These are phyloP conservation scores for Stachybotrys elegans DNA, from an alignment of 2,329 filamentous ascomycete species.

Conservation along the genomic window DNA sequence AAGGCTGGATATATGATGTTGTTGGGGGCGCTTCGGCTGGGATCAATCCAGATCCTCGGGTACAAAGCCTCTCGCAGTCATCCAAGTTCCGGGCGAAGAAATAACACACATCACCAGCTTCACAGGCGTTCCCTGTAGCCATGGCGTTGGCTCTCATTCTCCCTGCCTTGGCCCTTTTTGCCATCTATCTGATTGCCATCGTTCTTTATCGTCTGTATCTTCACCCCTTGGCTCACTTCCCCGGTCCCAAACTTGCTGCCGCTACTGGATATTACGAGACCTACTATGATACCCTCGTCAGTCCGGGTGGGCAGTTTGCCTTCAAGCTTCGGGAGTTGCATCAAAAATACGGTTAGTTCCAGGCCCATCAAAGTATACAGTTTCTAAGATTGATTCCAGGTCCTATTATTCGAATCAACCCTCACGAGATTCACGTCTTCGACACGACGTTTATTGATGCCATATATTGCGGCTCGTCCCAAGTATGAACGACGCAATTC, in stretches of 20 bases:
- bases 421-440: not conserved
- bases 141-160: too few species aligned
- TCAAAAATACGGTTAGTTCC: slow-evolving; percentile 34
- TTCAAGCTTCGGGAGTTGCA: slow-evolving; percentile 37
- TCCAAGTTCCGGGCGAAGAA: too few species aligned
- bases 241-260: slow-evolving; percentile 33
- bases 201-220: not conserved
- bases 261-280: slow-evolving; percentile 34
- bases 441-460: not conserved
- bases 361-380: too few species aligned
- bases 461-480: not conserved
- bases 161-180: too few species aligned
- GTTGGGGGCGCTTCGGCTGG: too few species aligned
- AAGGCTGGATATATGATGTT: too few species aligned
- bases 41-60: too few species aligned
- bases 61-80: too few species aligned
- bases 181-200: not conserved
- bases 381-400: too few species aligned
- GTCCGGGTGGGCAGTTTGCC: slow-evolving; percentile 36
- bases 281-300: slow-evolving; percentile 37
- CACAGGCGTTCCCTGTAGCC: too few species aligned
- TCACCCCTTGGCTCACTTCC: slow-evolving; percentile 18
- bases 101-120: too few species aligned
- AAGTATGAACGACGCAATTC: not conserved
- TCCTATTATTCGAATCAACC: not conserved